Percentiles rank a stretch among this genome's conserved stretches.
Conservation (phyloP, 1,284 basidiomycete species). For the Grifola frondosa region DNA sequence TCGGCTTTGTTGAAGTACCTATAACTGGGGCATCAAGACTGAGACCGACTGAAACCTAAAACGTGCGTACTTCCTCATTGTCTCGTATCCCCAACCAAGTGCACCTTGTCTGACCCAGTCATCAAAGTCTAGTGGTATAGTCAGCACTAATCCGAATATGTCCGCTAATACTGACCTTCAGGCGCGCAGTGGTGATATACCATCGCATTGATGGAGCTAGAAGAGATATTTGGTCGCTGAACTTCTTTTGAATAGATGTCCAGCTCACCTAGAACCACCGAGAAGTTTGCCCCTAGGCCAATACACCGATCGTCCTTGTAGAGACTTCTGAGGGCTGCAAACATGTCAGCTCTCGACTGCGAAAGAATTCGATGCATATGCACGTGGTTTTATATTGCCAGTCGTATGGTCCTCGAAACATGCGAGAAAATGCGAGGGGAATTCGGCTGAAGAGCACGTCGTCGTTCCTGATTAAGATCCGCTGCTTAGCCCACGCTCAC, state of each 20-base stretch:
- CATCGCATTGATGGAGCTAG: slow-evolving; percentile 6
- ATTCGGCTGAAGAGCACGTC: slow-evolving; percentile 1
- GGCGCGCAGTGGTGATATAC: slow-evolving; percentile 11
- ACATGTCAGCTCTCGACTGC: background rate
- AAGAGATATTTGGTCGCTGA: background rate
- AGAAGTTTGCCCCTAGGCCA: slow-evolving; percentile 8
- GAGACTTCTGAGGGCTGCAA: slow-evolving; percentile 4
- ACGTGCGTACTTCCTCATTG: slow-evolving; percentile 29
- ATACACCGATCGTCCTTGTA: slow-evolving; percentile 1
- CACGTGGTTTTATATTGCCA: slow-evolving; percentile 9
- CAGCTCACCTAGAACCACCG: slow-evolving; percentile 7
- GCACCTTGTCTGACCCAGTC: slow-evolving; percentile 36
- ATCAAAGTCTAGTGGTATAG: slow-evolving; percentile 32
- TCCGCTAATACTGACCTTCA: background rate
- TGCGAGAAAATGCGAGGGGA: slow-evolving; percentile 4
- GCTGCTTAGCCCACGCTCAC: too few species aligned
- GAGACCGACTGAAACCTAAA: background rate
- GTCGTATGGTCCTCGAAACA: slow-evolving; percentile 6
- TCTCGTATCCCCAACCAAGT: slow-evolving; percentile 34
- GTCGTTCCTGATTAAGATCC: slow-evolving; percentile 5
- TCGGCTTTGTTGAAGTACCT: slow-evolving; percentile 34
- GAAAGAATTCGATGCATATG: background rate
- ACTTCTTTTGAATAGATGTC: background rate
- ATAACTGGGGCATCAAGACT: background rate
- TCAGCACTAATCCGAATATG: background rate